Conservation (phyloP, 768 basidiomycete species). For the Phlebiopsis flavidoalba region DNA sequence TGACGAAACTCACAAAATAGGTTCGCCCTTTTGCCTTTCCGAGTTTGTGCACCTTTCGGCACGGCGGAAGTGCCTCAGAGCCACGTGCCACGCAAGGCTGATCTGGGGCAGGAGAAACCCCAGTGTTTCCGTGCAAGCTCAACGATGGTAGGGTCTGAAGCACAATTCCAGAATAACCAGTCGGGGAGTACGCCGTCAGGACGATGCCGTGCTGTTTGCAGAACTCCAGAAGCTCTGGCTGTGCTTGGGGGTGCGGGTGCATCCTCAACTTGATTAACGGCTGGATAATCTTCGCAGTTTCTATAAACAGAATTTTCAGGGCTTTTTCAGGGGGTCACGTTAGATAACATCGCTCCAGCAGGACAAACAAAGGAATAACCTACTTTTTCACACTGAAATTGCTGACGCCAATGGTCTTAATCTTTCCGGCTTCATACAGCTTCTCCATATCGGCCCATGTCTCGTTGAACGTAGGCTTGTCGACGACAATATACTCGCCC, state of each 20-base stretch:
- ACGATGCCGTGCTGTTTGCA: slow-evolving; percentile 44
- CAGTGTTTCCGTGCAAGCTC: slow-evolving; percentile 44
- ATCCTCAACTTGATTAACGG: slow-evolving; percentile 40
- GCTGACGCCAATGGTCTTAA: slow-evolving; percentile 49
- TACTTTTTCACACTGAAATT: slow-evolving; percentile 47
- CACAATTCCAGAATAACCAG: slow-evolving; percentile 35
- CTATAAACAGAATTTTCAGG: slow-evolving; percentile 25
- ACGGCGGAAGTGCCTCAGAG: slow-evolving; percentile 38
- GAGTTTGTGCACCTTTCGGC: slow-evolving; percentile 43
- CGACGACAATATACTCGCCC: slow-evolving; percentile 19
- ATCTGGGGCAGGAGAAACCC: slow-evolving; percentile 42
- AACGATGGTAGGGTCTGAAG: slow-evolving; percentile 39
- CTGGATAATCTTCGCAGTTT: slow-evolving; percentile 38
- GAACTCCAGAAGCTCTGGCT: slow-evolving; percentile 42
- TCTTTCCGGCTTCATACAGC: slow-evolving; percentile 40
- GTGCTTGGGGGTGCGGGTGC: slow-evolving; percentile 48
- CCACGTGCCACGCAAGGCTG: slow-evolving; percentile 47
- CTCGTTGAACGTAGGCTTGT: slow-evolving; percentile 28
- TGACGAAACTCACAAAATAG: slow-evolving; percentile 32
- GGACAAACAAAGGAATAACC: neutral
- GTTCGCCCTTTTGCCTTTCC: slow-evolving; percentile 46
- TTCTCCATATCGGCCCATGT: slow-evolving; percentile 50
- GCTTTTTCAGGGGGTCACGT: neutral
- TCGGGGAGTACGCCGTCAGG: slow-evolving; percentile 45
- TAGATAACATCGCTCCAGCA: neutral